Conservation (phyloP, 2,329 filamentous ascomycete species). For the Penicillium palitans region DNA sequence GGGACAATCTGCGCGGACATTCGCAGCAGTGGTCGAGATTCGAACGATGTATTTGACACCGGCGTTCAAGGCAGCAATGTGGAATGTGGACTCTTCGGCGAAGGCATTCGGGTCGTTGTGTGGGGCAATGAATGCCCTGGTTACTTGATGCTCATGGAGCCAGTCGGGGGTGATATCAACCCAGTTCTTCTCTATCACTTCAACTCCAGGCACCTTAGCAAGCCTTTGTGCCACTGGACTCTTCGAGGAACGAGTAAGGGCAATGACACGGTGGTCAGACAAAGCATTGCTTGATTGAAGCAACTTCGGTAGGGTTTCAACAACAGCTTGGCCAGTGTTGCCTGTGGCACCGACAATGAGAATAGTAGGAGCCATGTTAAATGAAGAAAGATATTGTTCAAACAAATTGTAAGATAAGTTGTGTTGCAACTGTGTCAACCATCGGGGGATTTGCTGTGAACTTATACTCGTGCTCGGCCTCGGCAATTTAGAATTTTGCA, state of each 20-base stretch:
- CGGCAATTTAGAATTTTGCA: background rate
- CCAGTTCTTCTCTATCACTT: conserved; percentile 41
- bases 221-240: conserved; percentile 29
- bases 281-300: conserved; percentile 20
- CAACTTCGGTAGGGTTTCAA: conserved; percentile 29
- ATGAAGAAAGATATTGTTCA: background rate
- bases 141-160: conserved; percentile 42
- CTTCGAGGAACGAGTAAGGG: conserved; percentile 32
- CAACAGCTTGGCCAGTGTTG: conserved; percentile 38
- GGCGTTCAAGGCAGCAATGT: conserved; percentile 36
- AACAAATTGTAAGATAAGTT: background rate
- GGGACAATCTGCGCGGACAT: conserved; percentile 37
- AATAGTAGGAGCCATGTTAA: conserved; percentile 36
- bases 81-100: conserved; percentile 43
- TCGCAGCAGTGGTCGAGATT: conserved; percentile 43
- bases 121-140: conserved; percentile 43
- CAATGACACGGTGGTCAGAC: conserved; percentile 29
- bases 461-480: background rate
- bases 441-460: background rate
- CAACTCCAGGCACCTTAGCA: conserved; percentile 35
- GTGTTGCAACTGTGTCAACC: background rate
- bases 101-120: conserved; percentile 43
- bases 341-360: conserved; percentile 43
- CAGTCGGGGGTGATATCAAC: conserved; percentile 42
- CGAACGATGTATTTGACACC: conserved; percentile 47